Percentiles rank a stretch among this genome's conserved stretches.
Evolutionary conservation across 1,139 yeast species (phyloP).

Genomic region (Zhuliangozyma parablackwelliae): DNA sequence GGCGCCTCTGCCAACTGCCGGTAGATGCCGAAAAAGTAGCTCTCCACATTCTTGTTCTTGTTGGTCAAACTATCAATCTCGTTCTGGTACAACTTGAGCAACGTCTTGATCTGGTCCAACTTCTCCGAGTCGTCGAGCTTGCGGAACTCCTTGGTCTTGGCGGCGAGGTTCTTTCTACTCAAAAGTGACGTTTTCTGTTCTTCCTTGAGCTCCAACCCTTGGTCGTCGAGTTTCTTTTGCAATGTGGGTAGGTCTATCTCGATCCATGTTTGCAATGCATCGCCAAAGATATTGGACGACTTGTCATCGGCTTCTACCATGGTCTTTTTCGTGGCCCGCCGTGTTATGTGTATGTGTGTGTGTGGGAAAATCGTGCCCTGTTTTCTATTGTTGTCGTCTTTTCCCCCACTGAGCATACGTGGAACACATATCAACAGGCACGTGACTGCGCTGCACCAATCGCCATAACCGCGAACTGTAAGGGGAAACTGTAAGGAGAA

Average conservation of each 20-base stretch:
- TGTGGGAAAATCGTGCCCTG: no score
- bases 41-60: conserved; percentile 72
- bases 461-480: no score
- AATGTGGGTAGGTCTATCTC: conserved; percentile 63
- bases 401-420: no score
- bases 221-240: conserved; percentile 69
- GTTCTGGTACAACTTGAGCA: conserved; percentile 79
- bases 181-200: conserved; percentile 64
- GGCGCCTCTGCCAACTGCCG: conserved; percentile 83
- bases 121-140: conserved; percentile 66
- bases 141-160: conserved; percentile 77
- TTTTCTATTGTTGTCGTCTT: no score
- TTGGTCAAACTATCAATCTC: conserved; percentile 82
- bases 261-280: conserved; percentile 74
- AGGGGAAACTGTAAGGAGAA: no score
- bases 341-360: no score
- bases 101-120: conserved; percentile 56
- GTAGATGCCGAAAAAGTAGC: conserved; percentile 69
- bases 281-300: conserved; percentile 22
- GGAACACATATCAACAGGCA: no score
- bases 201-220: conserved; percentile 68
- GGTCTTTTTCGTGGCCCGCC: no score
- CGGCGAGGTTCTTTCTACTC: conserved; percentile 71
- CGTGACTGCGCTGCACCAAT: no score
- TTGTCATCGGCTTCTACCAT: not conserved